Evolutionary conservation across 352 stramenopile genomes (phyloP).

Genomic region (Pythium scleroteichum): DNA sequence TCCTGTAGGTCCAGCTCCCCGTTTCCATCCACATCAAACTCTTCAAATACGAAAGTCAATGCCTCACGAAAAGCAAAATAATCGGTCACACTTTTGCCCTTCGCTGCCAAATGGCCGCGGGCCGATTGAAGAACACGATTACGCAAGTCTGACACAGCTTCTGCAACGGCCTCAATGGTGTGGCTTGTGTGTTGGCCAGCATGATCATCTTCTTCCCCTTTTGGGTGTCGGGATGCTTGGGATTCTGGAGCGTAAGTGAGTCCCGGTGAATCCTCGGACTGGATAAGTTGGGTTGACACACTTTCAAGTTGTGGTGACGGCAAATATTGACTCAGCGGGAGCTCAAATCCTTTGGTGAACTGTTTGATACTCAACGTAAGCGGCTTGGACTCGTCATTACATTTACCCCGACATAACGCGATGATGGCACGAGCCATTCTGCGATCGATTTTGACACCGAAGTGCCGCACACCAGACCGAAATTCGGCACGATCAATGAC

Average conservation of each 20-base stretch:
- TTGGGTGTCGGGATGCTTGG: background rate
- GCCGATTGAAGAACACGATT: conserved; percentile 45
- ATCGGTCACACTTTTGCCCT: conserved; percentile 30
- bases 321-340: conserved; percentile 16
- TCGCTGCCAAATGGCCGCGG: conserved; percentile 26
- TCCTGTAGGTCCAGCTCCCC: conserved; percentile 57
- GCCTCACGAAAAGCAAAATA: conserved; percentile 61
- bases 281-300: no score
- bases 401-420: conserved; percentile 52
- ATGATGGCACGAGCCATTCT: conserved; percentile 74
- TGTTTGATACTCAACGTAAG: conserved; percentile 48
- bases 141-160: conserved; percentile 38
- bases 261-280: no score
- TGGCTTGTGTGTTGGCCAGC: conserved; percentile 12
- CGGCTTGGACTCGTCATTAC: conserved; percentile 33
- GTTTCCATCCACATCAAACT: conserved; percentile 57
- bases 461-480: conserved; percentile 43
- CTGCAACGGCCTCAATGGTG: conserved; percentile 39
- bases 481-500: conserved; percentile 68
- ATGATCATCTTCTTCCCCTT: conserved; percentile 12
- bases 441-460: conserved; percentile 58
- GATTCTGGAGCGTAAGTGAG: background rate
- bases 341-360: conserved; percentile 59
- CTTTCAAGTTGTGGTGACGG: background rate
- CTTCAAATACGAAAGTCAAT: conserved; percentile 47